Evolutionary conservation across 257 asterid species (phyloP), one percentile per base, ranked within the genome.

Genomic region (Capsicum pubescens): DNA sequence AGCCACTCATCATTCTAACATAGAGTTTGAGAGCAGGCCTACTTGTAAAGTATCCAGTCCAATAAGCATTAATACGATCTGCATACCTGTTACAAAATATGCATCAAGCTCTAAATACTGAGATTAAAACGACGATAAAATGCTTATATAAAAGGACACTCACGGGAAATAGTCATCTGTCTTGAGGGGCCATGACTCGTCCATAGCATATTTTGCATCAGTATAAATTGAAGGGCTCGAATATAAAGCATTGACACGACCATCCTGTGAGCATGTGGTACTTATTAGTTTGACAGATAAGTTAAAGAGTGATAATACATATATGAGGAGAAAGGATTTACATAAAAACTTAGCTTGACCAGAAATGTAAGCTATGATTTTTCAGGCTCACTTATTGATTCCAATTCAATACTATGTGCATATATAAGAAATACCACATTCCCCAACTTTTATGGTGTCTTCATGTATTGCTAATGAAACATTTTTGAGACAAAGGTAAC

Each of bases 31-130:
- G 12, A 88, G 93, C 91, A 48, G 99, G 97, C 82, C 99, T 88
- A 85, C 99, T 97, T 26, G 99, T 92, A 90, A 94, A 96, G 87
- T 96, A 96, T 79, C 99, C 99, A 36, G 99, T 96, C 99, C 99
- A 96, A 85, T 95, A 97, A 87, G 91, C 96, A 91, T 97, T 91
- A 84, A 84, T 80, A 66, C 97, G 92, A 87, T 97, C 99, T 66
- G 99, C 99, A 52, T 97, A 97, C 86, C 99, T 97, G 92, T 85
- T 84, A 82, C 82, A 77, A 36, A 84, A 46, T 60, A 72, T 79
- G 72, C 46, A 71, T 69, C 80, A 68, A 82, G 11, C 57, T 14
- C 42, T 5, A 72, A 4, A 63, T 60, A 26, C 82, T 32, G 82
- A 54, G 64, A 54, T 14, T 54, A 54, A 26, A 77, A 26, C 15